A percentile compares a stretch with the other conserved stretches of the same genome.
Evolutionary conservation across 768 basidiomycete genomes (phyloP).

Genomic region (Termitomyces sp.): DNA sequence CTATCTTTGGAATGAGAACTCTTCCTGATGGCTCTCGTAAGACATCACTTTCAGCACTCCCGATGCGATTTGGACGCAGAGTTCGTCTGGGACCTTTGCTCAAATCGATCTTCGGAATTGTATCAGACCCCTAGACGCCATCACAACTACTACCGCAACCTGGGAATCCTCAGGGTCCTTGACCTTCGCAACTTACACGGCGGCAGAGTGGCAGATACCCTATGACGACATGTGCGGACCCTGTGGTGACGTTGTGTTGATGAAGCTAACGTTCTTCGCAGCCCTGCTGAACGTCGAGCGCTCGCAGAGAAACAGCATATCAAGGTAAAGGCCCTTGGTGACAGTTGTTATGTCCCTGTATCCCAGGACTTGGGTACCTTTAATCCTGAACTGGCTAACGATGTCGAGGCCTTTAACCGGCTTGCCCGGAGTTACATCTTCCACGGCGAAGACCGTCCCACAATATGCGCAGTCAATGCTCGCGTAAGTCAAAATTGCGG

Average conservation of each 20-base stretch:
- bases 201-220: conserved; percentile 57
- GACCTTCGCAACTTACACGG: conserved; percentile 61
- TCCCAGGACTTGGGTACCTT: conserved; percentile 59
- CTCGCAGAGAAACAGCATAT: conserved; percentile 29
- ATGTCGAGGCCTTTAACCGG: conserved; percentile 45
- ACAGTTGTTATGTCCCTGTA: conserved; percentile 43
- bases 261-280: conserved; percentile 17
- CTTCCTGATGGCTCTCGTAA: conserved; percentile 22
- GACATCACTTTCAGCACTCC: conserved; percentile 70
- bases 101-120: conserved; percentile 72
- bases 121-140: conserved; percentile 60
- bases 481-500: conserved; percentile 28
- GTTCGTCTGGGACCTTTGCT: conserved; percentile 72
- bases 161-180: conserved; percentile 69
- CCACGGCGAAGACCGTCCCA: conserved; percentile 39
- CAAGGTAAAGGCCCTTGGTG: conserved; percentile 57
- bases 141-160: conserved; percentile 58
- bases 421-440: conserved; percentile 66
- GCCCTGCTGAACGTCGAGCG: conserved; percentile 32
- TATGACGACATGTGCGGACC: conserved; percentile 72
- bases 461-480: conserved; percentile 59
- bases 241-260: not conserved
- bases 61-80: conserved; percentile 69
- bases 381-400: conserved; percentile 29
- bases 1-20: not conserved